phyloP scores from a whole-genome alignment of 73 alveolate genomes.

The Paramecium octaurelia region DNA sequence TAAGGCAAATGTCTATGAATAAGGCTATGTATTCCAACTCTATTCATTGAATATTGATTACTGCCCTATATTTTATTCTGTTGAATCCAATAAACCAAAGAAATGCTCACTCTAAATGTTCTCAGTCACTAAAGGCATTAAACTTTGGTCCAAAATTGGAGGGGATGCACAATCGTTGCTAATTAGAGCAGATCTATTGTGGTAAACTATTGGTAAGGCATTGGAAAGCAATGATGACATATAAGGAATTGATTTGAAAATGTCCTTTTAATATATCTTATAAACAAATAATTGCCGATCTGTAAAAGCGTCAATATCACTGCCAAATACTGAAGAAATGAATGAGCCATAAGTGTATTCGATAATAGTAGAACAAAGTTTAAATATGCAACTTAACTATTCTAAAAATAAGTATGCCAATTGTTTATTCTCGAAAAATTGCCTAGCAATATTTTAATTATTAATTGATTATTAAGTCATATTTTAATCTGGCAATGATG shows the following conservation, averaged over 20 bases:
- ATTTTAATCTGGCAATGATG: neutral
- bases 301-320: neutral
- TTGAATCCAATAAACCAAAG: neutral
- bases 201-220: neutral
- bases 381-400: neutral
- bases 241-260: neutral
- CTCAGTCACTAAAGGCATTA: neutral
- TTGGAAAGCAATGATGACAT: neutral
- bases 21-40: neutral
- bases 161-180: neutral
- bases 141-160: neutral
- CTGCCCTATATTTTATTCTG: neutral
- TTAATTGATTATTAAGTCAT: neutral
- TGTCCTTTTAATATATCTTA: neutral
- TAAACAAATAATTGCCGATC: neutral
- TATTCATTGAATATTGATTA: neutral
- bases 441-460: neutral
- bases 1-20: neutral
- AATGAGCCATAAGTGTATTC: neutral
- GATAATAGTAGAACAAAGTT: neutral
- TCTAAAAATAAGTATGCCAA: neutral
- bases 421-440: neutral
- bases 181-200: neutral
- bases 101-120: neutral
- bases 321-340: neutral